Conservation (phyloP, 495 filamentous ascomycete genomes). For the Poronia punctata region DNA sequence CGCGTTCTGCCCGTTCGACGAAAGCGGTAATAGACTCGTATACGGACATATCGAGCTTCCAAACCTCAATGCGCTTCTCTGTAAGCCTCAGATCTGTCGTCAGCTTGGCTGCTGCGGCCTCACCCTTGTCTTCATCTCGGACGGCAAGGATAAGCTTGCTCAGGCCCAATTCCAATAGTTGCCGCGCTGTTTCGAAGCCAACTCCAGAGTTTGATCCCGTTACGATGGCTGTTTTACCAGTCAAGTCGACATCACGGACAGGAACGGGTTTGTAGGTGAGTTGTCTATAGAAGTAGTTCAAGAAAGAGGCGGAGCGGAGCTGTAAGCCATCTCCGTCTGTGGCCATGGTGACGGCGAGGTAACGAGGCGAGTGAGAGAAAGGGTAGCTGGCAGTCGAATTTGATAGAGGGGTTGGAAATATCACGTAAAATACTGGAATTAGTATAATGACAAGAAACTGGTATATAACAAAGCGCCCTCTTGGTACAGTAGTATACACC, state of each 20-base stretch:
- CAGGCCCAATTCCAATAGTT: constrained; percentile 34
- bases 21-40: constrained; percentile 35
- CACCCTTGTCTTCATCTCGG: constrained; percentile 36
- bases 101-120: constrained; percentile 23
- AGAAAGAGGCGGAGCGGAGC: constrained; percentile 28
- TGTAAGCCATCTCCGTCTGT: constrained; percentile 23
- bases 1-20: constrained; percentile 20
- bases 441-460: no score
- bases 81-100: constrained; percentile 9
- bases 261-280: constrained; percentile 12
- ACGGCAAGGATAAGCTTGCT: constrained; percentile 44
- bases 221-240: constrained; percentile 31
- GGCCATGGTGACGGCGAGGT: constrained; percentile 35
- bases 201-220: constrained; percentile 47
- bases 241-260: constrained; percentile 23
- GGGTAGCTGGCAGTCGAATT: no score
- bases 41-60: constrained; percentile 39
- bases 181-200: constrained; percentile 38
- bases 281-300: no score
- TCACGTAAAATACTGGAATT: no score
- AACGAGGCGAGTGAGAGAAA: no score
- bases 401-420: no score
- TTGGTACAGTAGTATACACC: no score
- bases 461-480: no score
- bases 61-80: constrained; percentile 34